Evolutionary conservation across 257 asterid genomes (phyloP).

Genomic region (Verbena officinalis): DNA sequence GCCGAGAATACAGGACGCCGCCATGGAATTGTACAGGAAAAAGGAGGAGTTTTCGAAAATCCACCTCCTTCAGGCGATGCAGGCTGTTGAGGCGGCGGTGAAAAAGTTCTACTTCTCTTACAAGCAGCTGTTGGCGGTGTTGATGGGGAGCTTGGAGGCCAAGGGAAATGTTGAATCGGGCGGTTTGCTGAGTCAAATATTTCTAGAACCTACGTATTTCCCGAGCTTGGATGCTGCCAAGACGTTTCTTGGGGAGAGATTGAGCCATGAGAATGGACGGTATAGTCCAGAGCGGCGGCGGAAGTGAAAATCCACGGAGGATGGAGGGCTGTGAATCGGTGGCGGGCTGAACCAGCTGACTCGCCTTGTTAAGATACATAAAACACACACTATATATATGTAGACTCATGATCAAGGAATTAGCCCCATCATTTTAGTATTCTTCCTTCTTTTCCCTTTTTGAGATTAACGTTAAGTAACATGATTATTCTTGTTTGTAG

Average conservation of each 20-base stretch:
- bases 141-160: conserved; percentile 90
- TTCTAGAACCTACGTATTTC: conserved; percentile 83
- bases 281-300: conserved; percentile 32
- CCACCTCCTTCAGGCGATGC: conserved; percentile 83
- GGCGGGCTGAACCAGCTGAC: conserved; percentile 24
- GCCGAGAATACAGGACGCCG: conserved; percentile 85
- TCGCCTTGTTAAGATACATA: conserved; percentile 1
- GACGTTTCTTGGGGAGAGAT: conserved; percentile 80
- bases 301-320: background rate
- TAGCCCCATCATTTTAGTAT: conserved; percentile 1
- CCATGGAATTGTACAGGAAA: conserved; percentile 68
- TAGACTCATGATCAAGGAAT: conserved; percentile 8
- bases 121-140: conserved; percentile 64
- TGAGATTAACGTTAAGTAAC: background rate
- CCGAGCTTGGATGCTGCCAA: conserved; percentile 96
- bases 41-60: conserved; percentile 52
- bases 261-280: conserved; percentile 52
- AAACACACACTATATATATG: background rate
- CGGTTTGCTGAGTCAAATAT: conserved; percentile 66
- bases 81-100: conserved; percentile 86
- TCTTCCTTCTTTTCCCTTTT: background rate
- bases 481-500: conserved; percentile 5
- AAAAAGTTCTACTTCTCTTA: conserved; percentile 77
- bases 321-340: conserved; percentile 2
- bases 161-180: conserved; percentile 50